phyloP scores from a whole-genome alignment of 768 basidiomycete species.

The Pulveroboletus frians region DNA sequence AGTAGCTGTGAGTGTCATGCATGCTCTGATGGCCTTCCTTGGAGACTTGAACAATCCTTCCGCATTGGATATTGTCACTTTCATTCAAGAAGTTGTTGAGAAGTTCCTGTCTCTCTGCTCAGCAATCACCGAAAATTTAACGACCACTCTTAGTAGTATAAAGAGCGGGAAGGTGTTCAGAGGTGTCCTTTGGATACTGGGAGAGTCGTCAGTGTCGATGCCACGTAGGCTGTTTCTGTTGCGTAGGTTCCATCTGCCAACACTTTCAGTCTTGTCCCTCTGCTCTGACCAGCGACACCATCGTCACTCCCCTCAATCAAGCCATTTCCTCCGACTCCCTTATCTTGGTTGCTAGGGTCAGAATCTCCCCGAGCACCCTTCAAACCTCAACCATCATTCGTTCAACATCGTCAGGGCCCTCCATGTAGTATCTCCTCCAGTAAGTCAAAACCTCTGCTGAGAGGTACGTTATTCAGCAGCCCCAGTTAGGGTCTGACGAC shows the following conservation, averaged over 20 bases:
- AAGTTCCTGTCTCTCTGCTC: slow-evolving; percentile 87
- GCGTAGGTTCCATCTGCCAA: slow-evolving; percentile 97
- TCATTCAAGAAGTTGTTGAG: slow-evolving; percentile 89
- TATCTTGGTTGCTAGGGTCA: slow-evolving; percentile 89
- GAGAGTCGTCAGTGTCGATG: slow-evolving; percentile 77
- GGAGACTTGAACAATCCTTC: slow-evolving; percentile 93
- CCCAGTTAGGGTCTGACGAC: not conserved
- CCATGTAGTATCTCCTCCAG: slow-evolving; percentile 76
- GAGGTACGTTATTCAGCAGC: slow-evolving; percentile 44
- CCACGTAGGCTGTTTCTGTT: slow-evolving; percentile 87
- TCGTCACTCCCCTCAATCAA: slow-evolving; percentile 46
- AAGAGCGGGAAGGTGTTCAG: slow-evolving; percentile 97
- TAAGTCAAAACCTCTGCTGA: slow-evolving; percentile 87
- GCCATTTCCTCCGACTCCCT: slow-evolving; percentile 59
- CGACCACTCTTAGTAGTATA: slow-evolving; percentile 75
- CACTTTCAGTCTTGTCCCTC: slow-evolving; percentile 63
- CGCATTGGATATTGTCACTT: slow-evolving; percentile 90
- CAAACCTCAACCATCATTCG: slow-evolving; percentile 70
- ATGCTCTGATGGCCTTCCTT: slow-evolving; percentile 90
- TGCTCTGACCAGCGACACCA: slow-evolving; percentile 50
- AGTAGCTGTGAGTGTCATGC: slow-evolving; percentile 91
- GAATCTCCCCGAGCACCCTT: slow-evolving; percentile 91
- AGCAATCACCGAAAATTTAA: slow-evolving; percentile 81
- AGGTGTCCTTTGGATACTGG: slow-evolving; percentile 96
- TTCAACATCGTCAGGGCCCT: slow-evolving; percentile 52